These are phyloP conservation scores for Pseudogymnoascus sp. DNA, from an alignment of 2,329 filamentous ascomycete species.

Conservation along the genomic window DNA sequence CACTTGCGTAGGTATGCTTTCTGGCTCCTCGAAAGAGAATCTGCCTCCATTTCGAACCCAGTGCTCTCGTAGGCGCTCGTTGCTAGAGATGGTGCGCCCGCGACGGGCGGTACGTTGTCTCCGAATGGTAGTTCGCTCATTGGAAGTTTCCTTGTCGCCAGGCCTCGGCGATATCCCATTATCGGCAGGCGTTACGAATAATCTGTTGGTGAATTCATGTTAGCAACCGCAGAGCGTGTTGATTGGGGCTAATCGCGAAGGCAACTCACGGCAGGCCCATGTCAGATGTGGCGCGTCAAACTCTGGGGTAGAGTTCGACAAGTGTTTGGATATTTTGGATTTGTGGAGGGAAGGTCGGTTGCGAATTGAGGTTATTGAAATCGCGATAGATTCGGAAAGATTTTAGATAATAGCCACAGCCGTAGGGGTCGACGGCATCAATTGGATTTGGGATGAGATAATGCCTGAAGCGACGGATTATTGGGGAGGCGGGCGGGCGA, in stretches of 20 bases:
- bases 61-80: conserved; percentile 5
- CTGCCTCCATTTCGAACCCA: not conserved
- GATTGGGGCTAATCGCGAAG: conserved; percentile 6
- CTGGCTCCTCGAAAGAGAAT: not conserved
- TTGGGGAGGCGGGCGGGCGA: conserved; percentile 3
- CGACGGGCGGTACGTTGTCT: conserved; percentile 12
- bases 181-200: conserved; percentile 26
- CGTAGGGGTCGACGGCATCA: not conserved
- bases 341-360: not conserved
- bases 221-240: not conserved
- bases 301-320: not conserved
- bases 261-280: conserved; percentile 1
- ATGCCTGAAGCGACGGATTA: not conserved
- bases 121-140: conserved; percentile 26
- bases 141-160: conserved; percentile 23
- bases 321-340: not conserved
- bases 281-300: conserved; percentile 5
- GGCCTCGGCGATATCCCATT: conserved; percentile 23
- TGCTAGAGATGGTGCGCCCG: not conserved
- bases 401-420: not conserved
- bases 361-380: not conserved
- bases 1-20: not conserved
- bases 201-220: conserved; percentile 16
- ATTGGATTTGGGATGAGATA: not conserved
- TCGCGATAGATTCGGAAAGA: not conserved